Evolutionary conservation across 805 yeast genomes (phyloP).

Genomic region (Ogataea pini): DNA sequence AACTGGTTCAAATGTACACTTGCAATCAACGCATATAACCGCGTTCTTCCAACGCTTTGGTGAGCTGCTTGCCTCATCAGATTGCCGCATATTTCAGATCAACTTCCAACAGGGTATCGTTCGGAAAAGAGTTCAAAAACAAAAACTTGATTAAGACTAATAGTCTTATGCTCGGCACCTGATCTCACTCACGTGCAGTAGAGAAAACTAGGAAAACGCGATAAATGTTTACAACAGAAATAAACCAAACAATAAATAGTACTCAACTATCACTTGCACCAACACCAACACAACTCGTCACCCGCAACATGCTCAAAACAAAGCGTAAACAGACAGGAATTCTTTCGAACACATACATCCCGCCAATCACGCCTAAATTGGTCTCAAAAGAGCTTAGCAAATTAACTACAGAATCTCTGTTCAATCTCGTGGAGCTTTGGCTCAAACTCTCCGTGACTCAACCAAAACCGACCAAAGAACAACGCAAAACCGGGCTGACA

Average conservation of each 20-base stretch:
- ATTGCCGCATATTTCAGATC: too few relatives aligned
- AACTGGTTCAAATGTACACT: neutral
- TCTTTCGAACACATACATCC: conserved; percentile 37
- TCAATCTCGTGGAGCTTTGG: conserved; percentile 37
- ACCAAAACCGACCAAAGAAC: conserved; percentile 26
- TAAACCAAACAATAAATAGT: neutral
- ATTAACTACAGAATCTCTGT: conserved; percentile 32
- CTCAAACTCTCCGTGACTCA: conserved; percentile 33
- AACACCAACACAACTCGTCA: neutral
- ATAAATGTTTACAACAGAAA: neutral
- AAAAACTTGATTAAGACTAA: too few relatives aligned
- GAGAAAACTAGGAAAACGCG: neutral
- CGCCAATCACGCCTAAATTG: conserved; percentile 27
- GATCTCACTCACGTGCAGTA: too few relatives aligned
- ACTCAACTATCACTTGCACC: neutral
- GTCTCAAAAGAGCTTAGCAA: conserved; percentile 30
- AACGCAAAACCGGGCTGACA: conserved; percentile 21
- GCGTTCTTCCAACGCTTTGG: too few relatives aligned
- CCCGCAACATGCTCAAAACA: conserved; percentile 2
- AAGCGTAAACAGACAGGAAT: conserved; percentile 30
- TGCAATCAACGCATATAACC: too few relatives aligned
- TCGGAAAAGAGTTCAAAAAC: too few relatives aligned
- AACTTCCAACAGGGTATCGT: too few relatives aligned
- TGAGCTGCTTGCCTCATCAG: too few relatives aligned
- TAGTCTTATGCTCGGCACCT: too few relatives aligned